Evolutionary conservation across 73 alveolate genomes (phyloP).

Genomic region (Paraurostyla sp.): DNA sequence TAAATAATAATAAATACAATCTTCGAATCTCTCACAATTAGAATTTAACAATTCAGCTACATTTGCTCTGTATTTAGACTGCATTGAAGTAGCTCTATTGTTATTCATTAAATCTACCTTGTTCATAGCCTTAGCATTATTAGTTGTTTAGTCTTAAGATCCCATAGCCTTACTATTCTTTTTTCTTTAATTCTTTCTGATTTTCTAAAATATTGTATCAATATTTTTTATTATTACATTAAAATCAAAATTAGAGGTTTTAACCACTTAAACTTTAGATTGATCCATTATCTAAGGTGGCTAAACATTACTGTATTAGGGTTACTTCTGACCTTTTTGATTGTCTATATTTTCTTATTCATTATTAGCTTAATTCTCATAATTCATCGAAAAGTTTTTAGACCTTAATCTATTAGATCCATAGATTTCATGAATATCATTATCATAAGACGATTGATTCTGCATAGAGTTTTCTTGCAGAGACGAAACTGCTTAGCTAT

Average conservation of each 20-base stretch:
- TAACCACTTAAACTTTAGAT: not conserved
- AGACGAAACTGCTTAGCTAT: not conserved
- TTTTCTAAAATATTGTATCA: not conserved
- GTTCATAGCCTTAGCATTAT: not conserved
- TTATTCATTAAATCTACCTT: not conserved
- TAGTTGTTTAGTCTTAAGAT: not conserved
- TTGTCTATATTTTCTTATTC: not conserved
- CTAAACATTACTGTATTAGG: not conserved
- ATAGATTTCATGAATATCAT: not conserved
- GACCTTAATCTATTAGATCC: not conserved
- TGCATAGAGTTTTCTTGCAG: not conserved
- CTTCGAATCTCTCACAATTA: constrained; percentile 6
- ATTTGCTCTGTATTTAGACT: not conserved
- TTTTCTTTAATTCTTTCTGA: constrained; percentile 6
- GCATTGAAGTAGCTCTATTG: not conserved
- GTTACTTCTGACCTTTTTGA: too few species aligned
- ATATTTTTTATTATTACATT: not conserved
- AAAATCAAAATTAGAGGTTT: constrained; percentile 23
- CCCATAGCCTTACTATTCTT: not conserved
- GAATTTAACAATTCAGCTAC: not conserved
- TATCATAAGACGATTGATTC: not conserved
- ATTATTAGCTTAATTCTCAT: not conserved
- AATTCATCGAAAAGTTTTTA: not conserved
- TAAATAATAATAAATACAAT: not conserved
- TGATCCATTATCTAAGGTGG: not conserved